phyloP scores from a whole-genome alignment of 1,139 yeast genomes.

The Candida tropicalis region DNA sequence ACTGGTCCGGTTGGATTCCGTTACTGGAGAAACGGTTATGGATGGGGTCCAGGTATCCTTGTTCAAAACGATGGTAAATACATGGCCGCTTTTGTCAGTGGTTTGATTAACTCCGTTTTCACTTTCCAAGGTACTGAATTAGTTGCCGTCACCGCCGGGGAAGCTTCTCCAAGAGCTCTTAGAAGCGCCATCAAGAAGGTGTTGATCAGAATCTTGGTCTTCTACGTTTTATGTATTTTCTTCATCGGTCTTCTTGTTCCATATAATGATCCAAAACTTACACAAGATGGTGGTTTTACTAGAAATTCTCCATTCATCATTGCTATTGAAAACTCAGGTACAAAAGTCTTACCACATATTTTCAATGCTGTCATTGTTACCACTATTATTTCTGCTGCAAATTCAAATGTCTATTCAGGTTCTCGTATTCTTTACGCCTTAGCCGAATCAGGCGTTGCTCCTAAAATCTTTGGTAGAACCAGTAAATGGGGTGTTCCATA shows the following conservation, averaged over 20 bases:
- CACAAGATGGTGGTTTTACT: conserved; percentile 29
- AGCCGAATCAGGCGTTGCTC: conserved; percentile 66
- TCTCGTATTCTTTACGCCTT: conserved; percentile 72
- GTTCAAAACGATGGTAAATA: conserved; percentile 34
- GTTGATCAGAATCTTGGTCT: conserved; percentile 74
- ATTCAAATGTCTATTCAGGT: conserved; percentile 76
- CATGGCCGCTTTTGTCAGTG: conserved; percentile 59
- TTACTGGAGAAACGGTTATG: conserved; percentile 93
- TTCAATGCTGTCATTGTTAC: conserved; percentile 74
- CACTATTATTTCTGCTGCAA: conserved; percentile 78
- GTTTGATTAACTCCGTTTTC: conserved; percentile 71
- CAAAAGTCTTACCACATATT: conserved; percentile 65
- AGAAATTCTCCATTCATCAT: conserved; percentile 55
- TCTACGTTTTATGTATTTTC: conserved; percentile 77
- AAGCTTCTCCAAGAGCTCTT: conserved; percentile 80
- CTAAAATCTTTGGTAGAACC: conserved; percentile 52
- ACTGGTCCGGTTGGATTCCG: conserved; percentile 79
- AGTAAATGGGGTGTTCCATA: conserved; percentile 70
- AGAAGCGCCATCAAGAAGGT: conserved; percentile 73
- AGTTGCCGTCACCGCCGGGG: conserved; percentile 89
- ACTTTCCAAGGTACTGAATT: conserved; percentile 82
- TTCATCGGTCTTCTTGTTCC: conserved; percentile 87
- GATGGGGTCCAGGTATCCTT: conserved; percentile 69
- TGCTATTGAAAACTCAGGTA: conserved; percentile 69
- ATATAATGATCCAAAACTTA: conserved; percentile 58